Base-by-base conservation (phyloP, 371 early-diverging fungal species). In the Rhizopus sp. region DNA sequence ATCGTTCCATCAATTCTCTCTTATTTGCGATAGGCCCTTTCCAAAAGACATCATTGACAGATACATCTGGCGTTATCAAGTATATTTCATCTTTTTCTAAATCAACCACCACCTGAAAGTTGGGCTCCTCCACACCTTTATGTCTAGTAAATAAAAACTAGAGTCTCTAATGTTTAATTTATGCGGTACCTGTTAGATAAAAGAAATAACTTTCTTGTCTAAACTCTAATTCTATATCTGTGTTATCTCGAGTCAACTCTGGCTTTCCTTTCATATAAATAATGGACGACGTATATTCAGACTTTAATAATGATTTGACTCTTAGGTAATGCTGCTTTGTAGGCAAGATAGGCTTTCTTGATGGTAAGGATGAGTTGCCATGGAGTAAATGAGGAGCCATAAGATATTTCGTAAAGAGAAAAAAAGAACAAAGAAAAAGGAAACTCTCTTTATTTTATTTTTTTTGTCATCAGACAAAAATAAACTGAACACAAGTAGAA, bases 141-240 rank as follows among this genome's bases (percentile, higher is more conserved):
- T 10, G 30, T 16, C 15, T 51, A 4, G 10, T 17, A 31, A 39
- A 40, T 17, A 9, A 10, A 37, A 7, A 10, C 39, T 42, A 35
- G 16, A 23, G 17, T 41, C 39, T 29, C 9, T 12, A 45, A 10
- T 30, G 15, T 35, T 34, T 31, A 8, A 45, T 33, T 55, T 48
- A 29, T 35, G 13, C 34, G 23, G n/a, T 67, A 67, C 83, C 83
- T 17, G 83, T 77, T 31, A 80, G 55, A 58, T 83, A 83, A 44
- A 72, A 69, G 40, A 83, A 83, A 58, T 83, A 73, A 52, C 77
- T 74, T 53, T 83, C 83, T 49, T 83, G 83, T 9, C 80, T 66
- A 46, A 80, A 80, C 37, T 76, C 69, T 33, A 80, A 53, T 29
- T 78, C 78, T 7, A 69, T 59, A 33, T 80, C 81, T 15, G 81